phyloP scores from a whole-genome alignment of 2,329 filamentous ascomycete genomes.

The Neonectria ditissima region DNA sequence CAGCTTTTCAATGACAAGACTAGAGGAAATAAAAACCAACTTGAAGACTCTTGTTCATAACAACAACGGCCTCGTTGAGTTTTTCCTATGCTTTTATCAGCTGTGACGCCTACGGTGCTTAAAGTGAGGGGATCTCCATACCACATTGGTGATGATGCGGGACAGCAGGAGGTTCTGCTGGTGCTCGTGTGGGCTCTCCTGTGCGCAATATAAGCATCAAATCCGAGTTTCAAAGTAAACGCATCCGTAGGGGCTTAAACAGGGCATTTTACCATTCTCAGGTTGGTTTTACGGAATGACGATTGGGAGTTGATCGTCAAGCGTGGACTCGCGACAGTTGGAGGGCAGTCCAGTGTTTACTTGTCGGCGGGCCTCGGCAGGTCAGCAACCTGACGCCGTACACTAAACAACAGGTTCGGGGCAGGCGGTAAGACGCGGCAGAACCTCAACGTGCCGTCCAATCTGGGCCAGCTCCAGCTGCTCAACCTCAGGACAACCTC shows the following conservation, averaged over 20 bases:
- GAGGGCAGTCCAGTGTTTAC: conserved; percentile 40
- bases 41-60: conserved; percentile 92
- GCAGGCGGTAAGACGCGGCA: conserved; percentile 51
- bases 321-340: conserved; percentile 8
- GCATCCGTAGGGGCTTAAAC: background rate
- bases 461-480: background rate
- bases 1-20: background rate
- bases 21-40: conserved; percentile 54
- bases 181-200: conserved; percentile 97
- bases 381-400: conserved; percentile 18
- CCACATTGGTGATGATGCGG: conserved; percentile 97
- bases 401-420: background rate
- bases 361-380: conserved; percentile 17
- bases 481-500: conserved; percentile 2
- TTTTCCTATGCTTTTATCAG: conserved; percentile 76
- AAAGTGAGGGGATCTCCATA: conserved; percentile 61
- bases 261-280: conserved; percentile 16
- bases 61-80: conserved; percentile 91
- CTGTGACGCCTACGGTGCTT: background rate
- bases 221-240: too few species aligned
- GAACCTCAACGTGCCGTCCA: conserved; percentile 36
- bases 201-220: background rate
- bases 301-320: conserved; percentile 3
- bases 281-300: conserved; percentile 2
- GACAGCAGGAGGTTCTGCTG: conserved; percentile 94